A percentile compares a stretch with the other conserved stretches of the same genome.
These are phyloP conservation scores for Yamadazyma diospyri DNA, from an alignment of 1,139 yeast species.

Conservation along the genomic window DNA sequence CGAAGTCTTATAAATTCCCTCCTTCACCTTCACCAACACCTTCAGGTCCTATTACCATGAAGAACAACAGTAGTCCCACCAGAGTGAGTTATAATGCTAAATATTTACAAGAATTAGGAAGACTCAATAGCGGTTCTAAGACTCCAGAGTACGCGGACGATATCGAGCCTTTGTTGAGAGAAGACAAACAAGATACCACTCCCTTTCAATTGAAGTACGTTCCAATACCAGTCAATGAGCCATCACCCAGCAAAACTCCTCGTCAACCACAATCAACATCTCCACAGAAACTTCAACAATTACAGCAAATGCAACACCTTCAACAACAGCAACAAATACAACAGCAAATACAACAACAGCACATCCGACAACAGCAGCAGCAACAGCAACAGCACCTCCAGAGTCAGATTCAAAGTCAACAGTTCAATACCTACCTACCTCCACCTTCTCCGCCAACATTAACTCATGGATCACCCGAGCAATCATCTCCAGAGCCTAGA, in stretches of 20 bases:
- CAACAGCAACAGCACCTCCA: constrained; percentile 1
- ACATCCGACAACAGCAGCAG: constrained; percentile 1
- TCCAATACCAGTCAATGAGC: constrained; percentile 43
- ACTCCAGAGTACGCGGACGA: constrained; percentile 36
- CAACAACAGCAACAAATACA: constrained; percentile 1
- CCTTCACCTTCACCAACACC: constrained; percentile 27
- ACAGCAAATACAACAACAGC: background rate
- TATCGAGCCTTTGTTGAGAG: constrained; percentile 33
- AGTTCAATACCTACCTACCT: constrained; percentile 30
- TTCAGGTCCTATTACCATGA: background rate
- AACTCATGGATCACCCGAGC: constrained; percentile 35
- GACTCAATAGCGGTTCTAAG: constrained; percentile 14
- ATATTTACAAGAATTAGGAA: constrained; percentile 39
- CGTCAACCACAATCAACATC: constrained; percentile 1
- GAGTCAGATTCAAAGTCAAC: constrained; percentile 7
- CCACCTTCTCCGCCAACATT: constrained; percentile 45
- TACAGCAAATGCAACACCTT: background rate
- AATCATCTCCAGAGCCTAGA: constrained; percentile 41
- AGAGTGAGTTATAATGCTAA: constrained; percentile 35
- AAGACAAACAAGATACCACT: constrained; percentile 7
- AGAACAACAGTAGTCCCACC: background rate
- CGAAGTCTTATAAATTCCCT: constrained; percentile 49
- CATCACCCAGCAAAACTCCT: constrained; percentile 15
- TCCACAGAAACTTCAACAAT: constrained; percentile 1
- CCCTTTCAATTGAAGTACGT: constrained; percentile 26